Conservation (phyloP, 495 filamentous ascomycete species). For the Apodospora peruviana region DNA sequence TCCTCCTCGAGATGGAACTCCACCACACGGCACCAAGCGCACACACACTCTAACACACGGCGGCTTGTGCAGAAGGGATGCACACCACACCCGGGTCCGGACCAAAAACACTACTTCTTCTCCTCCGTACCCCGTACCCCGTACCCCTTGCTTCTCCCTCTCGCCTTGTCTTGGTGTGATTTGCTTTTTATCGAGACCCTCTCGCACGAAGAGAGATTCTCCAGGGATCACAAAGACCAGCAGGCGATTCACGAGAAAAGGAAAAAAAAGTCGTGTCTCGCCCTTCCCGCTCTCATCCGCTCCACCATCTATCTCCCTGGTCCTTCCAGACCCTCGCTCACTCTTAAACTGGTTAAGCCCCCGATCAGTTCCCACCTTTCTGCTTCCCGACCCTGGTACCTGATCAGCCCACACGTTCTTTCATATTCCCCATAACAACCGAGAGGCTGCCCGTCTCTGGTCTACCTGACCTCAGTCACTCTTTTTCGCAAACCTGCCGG, state of each 20-base stretch:
- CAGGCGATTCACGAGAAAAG: conserved; percentile 8
- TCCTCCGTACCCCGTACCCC: background rate
- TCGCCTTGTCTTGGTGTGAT: conserved; percentile 7
- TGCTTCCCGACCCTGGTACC: conserved; percentile 15
- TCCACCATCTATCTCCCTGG: conserved; percentile 4
- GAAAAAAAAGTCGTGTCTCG: conserved; percentile 15
- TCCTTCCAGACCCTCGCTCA: conserved; percentile 11
- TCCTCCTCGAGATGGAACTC: background rate
- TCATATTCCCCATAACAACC: conserved; percentile 16
- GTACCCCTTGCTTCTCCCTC: conserved; percentile 6
- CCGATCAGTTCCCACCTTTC: conserved; percentile 13
- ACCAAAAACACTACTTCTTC: conserved; percentile 2
- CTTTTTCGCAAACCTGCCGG: conserved; percentile 22
- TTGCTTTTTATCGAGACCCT: conserved; percentile 4
- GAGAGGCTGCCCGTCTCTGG: conserved; percentile 9
- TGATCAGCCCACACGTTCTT: conserved; percentile 27
- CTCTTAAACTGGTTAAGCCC: conserved; percentile 29
- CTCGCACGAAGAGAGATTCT: background rate
- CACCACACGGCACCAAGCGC: conserved; percentile 1
- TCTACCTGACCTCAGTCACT: conserved; percentile 38
- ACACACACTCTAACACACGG: background rate
- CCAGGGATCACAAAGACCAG: conserved; percentile 9
- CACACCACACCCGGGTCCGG: background rate
- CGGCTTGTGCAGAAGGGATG: background rate
- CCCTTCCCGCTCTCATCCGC: conserved; percentile 12